A percentile compares a stretch with the other conserved stretches of the same genome.
Evolutionary conservation across 2,329 filamentous ascomycete genomes (phyloP).

Genomic region (Xylariaceae sp.): DNA sequence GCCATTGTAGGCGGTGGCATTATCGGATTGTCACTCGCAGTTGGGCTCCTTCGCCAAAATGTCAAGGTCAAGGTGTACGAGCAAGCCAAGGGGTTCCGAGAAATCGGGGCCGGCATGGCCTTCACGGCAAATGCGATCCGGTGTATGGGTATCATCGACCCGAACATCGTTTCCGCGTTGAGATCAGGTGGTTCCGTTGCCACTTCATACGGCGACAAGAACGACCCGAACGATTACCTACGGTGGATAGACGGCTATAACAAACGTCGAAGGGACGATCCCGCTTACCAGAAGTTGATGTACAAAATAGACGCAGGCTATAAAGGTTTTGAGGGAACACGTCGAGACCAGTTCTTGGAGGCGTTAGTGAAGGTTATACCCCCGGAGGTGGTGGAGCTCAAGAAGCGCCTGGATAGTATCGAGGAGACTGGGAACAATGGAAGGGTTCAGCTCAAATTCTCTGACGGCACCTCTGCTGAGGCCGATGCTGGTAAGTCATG

Average conservation of each 20-base stretch:
- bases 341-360: constrained; percentile 52
- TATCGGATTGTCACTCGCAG: constrained; percentile 23
- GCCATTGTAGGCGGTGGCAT: constrained; percentile 33
- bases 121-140: constrained; percentile 28
- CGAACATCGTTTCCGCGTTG: constrained; percentile 21
- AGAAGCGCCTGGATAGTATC: constrained; percentile 41
- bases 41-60: constrained; percentile 25
- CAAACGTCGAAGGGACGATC: constrained; percentile 21
- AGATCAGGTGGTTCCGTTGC: constrained; percentile 18
- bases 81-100: constrained; percentile 25
- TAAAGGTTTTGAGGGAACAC: constrained; percentile 31
- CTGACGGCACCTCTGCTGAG: constrained; percentile 45
- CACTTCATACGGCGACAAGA: constrained; percentile 13
- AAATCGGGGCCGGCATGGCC: constrained; percentile 33
- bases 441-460: constrained; percentile 43
- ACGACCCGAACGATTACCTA: constrained; percentile 26
- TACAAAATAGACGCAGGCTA: constrained; percentile 18
- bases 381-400: constrained; percentile 42
- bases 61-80: constrained; percentile 29
- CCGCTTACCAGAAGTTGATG: constrained; percentile 16
- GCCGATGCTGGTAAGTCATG: constrained; percentile 34
- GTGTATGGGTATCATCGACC: constrained; percentile 30
- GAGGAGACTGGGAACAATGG: constrained; percentile 24
- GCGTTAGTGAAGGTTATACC: constrained; percentile 52
- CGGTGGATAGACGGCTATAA: constrained; percentile 29